Base-by-base conservation (phyloP, 2,329 filamentous ascomycete species). In the Dactylellina haptotyla region DNA sequence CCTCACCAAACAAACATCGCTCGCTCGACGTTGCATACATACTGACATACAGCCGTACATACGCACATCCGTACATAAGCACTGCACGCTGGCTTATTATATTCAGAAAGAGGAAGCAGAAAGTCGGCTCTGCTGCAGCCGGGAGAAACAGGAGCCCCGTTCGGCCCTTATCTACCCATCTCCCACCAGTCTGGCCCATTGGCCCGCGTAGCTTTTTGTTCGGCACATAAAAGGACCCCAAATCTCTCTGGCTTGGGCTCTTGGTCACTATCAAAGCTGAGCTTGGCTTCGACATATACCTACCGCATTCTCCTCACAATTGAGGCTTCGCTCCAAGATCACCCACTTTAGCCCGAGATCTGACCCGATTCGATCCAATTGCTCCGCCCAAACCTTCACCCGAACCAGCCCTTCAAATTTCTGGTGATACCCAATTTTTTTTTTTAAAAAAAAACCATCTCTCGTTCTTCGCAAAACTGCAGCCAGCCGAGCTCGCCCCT, bases 401-500 rank as follows among this genome's bases (percentile, higher is more conserved):
- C 41, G 6, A 18, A 45, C 41, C 10, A 18, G 16, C 8, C n/a
- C n/a, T 45, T 18, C 51, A 66, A 28, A 58, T 43, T 39, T 67
- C 50, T 25, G 61, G 61, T 46, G 26, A 56, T 56, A 23, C 25
- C 12, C 8, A 16, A 18, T 18, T 20, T 45, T 14, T 39, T n/a
- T 39, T 14, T n/a, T 18, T 9, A 45, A 8, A 14, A 16, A 14
- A 45, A 16, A 45, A 16, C 3, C 41, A 18, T 30, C 14, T 30
- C 53, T 39, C 32, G 37, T 34, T 57, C 65, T 53, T 28, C 43
- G 43, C 20, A 32, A 16, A 10, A n/a, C 61, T 73, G 61, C 69
- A 66, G 61, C 69, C 61, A 62, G 46, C 69, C 69, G 54, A 59
- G 34, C 39, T 57, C 16, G 26, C 65, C 67, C 67, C 59, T 65